phyloP scores from a whole-genome alignment of 2,329 filamentous ascomycete species.

The Fusarium sp. region DNA sequence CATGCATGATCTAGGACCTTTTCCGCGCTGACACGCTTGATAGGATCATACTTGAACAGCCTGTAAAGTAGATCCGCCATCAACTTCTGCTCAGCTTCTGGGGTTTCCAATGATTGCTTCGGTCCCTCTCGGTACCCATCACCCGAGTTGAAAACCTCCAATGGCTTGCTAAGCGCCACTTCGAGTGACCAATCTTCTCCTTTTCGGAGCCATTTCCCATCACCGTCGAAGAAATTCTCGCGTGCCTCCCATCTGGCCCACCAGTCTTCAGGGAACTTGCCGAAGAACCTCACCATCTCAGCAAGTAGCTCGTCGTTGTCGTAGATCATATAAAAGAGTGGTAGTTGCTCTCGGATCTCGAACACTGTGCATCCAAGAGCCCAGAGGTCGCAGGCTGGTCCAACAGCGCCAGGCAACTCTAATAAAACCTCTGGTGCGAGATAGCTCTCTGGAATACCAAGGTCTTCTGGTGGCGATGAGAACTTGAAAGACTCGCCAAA shows the following conservation, averaged over 20 bases:
- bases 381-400: constrained; percentile 51
- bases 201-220: constrained; percentile 21
- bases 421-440: constrained; percentile 51
- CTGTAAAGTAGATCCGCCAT: constrained; percentile 48
- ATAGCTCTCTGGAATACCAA: constrained; percentile 51
- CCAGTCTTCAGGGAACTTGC: constrained; percentile 52
- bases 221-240: constrained; percentile 41
- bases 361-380: constrained; percentile 55
- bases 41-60: constrained; percentile 40
- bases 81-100: constrained; percentile 39
- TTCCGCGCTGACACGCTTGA: constrained; percentile 30
- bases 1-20: constrained; percentile 44
- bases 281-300: constrained; percentile 51
- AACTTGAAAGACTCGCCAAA: constrained; percentile 45
- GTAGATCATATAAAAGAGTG: constrained; percentile 50
- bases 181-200: constrained; percentile 19
- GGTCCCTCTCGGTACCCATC: background rate
- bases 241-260: constrained; percentile 52
- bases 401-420: constrained; percentile 30
- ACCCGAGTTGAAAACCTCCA: background rate
- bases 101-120: background rate
- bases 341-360: constrained; percentile 52
- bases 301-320: constrained; percentile 51
- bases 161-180: constrained; percentile 10
- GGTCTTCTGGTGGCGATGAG: constrained; percentile 30